Evolutionary conservation across 2,329 filamentous ascomycete genomes (phyloP), one percentile per base, ranked within the genome.

Genomic region (Hypoxylon sp.): DNA sequence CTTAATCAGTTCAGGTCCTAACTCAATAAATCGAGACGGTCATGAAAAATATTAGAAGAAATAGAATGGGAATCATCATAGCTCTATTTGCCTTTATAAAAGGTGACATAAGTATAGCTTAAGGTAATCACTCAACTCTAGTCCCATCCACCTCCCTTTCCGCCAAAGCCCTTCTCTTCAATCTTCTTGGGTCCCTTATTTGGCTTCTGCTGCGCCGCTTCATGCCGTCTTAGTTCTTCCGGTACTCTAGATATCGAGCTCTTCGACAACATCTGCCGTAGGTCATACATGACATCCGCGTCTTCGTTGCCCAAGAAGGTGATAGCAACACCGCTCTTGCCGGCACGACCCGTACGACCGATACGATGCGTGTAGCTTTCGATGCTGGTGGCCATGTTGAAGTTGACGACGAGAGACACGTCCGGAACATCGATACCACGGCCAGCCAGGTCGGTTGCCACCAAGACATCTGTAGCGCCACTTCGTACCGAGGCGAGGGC

Each of bases 371-470:
- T 98, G 79, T 99, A 99, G 77, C 89, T 91, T 82, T 99, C 96
- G 73, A 99, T 98, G 73, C 86, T 93, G 11, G 83, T 90, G 0
- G 96, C 92, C 96, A 99, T 98, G 85, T 98, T 99, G 88, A 98
- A 99, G 84, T 99, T 99, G 79, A 99, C 87, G 63, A 99, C 96
- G 66, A 99, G 87, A 68, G 89, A 93, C 43, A 99, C 96, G 77
- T 98, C 96, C 0, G 92, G 90, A 3, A 99, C 94, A 81, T 99
- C 96, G 79, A 99, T 98, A 93, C 96, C 96, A 84, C 96, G 90
- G 69, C 95, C 96, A 0, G 96, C 96, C 63, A 99, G 84, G 82
- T 99, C 96, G 1, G 96, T 99, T 0, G 96, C 96, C 57, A 99
- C 96, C 38, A 99, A 88, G 0, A 99, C 93, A 69, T 97, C 91